phyloP scores from a whole-genome alignment of 2,329 filamentous ascomycete species.

The Lecanicillium sp. region DNA sequence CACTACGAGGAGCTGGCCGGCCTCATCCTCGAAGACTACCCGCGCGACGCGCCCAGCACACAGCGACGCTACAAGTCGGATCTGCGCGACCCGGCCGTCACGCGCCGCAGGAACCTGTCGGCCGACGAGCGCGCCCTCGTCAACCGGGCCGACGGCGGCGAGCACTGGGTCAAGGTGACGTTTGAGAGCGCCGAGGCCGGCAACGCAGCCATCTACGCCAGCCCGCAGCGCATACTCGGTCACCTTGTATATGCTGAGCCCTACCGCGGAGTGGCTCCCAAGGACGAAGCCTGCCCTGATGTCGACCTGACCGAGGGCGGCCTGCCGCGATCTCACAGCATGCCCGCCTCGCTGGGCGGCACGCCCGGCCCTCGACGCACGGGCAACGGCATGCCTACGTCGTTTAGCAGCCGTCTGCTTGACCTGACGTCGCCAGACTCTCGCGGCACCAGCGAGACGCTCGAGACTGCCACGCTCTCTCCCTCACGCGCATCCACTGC shows the following conservation, averaged over 20 bases:
- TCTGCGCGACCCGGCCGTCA: slow-evolving; percentile 63
- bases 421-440: slow-evolving; percentile 37
- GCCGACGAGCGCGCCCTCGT: slow-evolving; percentile 69
- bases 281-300: slow-evolving; percentile 56
- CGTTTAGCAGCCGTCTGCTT: slow-evolving; percentile 29
- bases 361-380: slow-evolving; percentile 19
- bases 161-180: slow-evolving; percentile 87
- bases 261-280: slow-evolving; percentile 58
- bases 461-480: slow-evolving; percentile 48
- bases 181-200: slow-evolving; percentile 69
- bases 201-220: slow-evolving; percentile 60
- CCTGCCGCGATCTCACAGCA: slow-evolving; percentile 26
- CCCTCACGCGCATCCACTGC: slow-evolving; percentile 35
- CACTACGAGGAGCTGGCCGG: slow-evolving; percentile 85
- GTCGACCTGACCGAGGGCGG: slow-evolving; percentile 28
- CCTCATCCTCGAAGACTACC: slow-evolving; percentile 86
- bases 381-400: slow-evolving; percentile 23
- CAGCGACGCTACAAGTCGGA: slow-evolving; percentile 66
- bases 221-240: slow-evolving; percentile 64
- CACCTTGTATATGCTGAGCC: slow-evolving; percentile 64
- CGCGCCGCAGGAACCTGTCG: slow-evolving; percentile 57
- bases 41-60: slow-evolving; percentile 69
- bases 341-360: slow-evolving; percentile 21
- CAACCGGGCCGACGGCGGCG: slow-evolving; percentile 72
- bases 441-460: slow-evolving; percentile 45